Percentiles rank a stretch among this genome's conserved stretches.
Evolutionary conservation across 2,329 filamentous ascomycete genomes (phyloP).

Genomic region (Exophiala mesophila): DNA sequence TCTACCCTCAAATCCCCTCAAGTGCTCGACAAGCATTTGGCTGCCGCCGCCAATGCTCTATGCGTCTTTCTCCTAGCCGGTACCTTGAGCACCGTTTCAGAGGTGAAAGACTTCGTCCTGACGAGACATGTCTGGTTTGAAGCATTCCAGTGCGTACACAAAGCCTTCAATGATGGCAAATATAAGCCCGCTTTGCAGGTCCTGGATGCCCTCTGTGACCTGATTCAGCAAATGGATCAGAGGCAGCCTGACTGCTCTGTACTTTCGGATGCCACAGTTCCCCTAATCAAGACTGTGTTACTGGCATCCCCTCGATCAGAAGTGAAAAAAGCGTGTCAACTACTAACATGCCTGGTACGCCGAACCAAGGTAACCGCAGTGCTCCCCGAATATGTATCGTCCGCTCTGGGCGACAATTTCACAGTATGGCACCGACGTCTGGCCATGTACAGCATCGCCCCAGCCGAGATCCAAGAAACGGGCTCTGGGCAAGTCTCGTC

Average conservation of each 20-base stretch:
- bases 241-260: constrained; percentile 5
- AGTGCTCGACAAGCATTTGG: constrained; percentile 37
- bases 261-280: constrained; percentile 10
- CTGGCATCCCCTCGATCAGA: constrained; percentile 18
- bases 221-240: constrained; percentile 30
- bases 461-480: constrained; percentile 5
- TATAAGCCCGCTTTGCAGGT: constrained; percentile 44
- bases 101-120: constrained; percentile 32
- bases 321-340: constrained; percentile 24
- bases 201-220: constrained; percentile 33
- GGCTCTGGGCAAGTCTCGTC: constrained; percentile 8
- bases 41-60: constrained; percentile 41
- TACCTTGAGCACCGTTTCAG: constrained; percentile 29
- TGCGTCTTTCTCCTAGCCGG: constrained; percentile 41
- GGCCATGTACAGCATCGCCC: constrained; percentile 10
- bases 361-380: constrained; percentile 10
- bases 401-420: constrained; percentile 4
- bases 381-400: constrained; percentile 11
- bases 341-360: constrained; percentile 20
- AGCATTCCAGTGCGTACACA: constrained; percentile 37
- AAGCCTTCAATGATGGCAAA: constrained; percentile 39
- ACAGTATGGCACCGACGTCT: constrained; percentile 12
- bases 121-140: constrained; percentile 36
- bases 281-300: constrained; percentile 19
- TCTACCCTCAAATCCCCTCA: constrained; percentile 37